Base-by-base conservation (phyloP, 179 eudicot genomes). In the Amaranthus tricolor region DNA sequence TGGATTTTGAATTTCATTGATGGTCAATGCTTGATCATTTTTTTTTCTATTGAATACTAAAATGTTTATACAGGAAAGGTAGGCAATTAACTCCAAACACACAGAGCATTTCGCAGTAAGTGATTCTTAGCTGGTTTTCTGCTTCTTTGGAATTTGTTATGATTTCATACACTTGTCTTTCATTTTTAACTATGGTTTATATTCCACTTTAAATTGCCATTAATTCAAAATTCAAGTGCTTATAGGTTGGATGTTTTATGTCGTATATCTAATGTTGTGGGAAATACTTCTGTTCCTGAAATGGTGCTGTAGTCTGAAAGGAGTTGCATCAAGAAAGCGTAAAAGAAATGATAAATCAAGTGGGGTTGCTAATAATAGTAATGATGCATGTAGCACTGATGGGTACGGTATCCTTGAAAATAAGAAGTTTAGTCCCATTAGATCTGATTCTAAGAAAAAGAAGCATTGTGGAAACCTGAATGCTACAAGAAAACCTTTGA, bases 271-370 rank as follows among this genome's bases (percentile, higher is more conserved):
- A 40, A 9, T 67, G 59, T 66, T 77, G 54, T 49, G n/a, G 12
- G 0, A 48, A 49, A 5, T 47, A 61, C 31, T 66, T 60, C 43
- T 74, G 45, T 48, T 71, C 11, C 6, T 55, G 24, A 62, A 52
- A 72, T 53, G 56, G 71, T 78, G 81, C 68, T 45, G 6, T 52
- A 24, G 21, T 77, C 11, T 9, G 16, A 80, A 80, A 19, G 61
- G 20, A 49, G 11, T 53, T 62, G 71, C 79, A 74, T 74, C 79
- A 57, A 80, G 72, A 76, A 81, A 69, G 75, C 68, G 69, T 55
- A 68, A 69, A 56, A 71, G 66, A 71, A 68, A 71, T 65, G 64
- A 79, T 77, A 66, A 61, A 65, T 77, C 75, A 76, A 73, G 59
- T 76, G 73, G 75, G 6, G 43, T 12, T 40, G 20, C 50, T 13